Evolutionary conservation across 768 basidiomycete genomes (phyloP), one percentile per base, ranked within the genome.

Genomic region (Tylopilus intermedius): DNA sequence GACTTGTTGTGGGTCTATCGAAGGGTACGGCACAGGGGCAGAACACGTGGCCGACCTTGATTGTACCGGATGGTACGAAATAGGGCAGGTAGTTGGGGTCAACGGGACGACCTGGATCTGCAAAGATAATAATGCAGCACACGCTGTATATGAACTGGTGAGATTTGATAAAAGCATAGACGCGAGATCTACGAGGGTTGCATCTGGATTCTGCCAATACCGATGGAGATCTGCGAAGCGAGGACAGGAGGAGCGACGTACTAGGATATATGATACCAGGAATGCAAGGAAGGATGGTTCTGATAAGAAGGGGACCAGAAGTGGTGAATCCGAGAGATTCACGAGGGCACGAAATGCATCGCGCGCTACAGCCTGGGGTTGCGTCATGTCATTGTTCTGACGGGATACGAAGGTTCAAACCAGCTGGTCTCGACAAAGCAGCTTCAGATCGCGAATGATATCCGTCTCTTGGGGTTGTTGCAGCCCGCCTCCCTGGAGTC

Each of bases 161-260:
- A 96, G 73, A 72, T 98, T 98, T n/a, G 94, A 95, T 9, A 98
- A 78, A 1, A 97, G 76, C 95, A 98, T 98, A n/a, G 91, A 80
- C 3, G 94, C 92, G 18, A 98, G 82, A 74, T 97, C 94, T 32
- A 93, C 92, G 26, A 97, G 85, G 52, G 87, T 83, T 9, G 94
- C 84, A 55, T 87, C 82, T n/a, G 90, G 87, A 69, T 93, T 88
- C 94, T 97, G 60, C 8, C 38, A 22, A 26, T 21, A 26, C 51
- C 51, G 53, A 54, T 54, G 47, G 9, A 32, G 56, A 59, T 51
- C 47, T 51, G 46, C 32, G 21, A 18, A 41, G 42, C 10, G 15
- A 49, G 29, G 44, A 33, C 24, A 57, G 33, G 54, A 15, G 15
- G 26, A 24, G n/a, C 11, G 22, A 76, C 90, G 47, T 60, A 96